Evolutionary conservation across 208 protist species (phyloP).

Genomic region (Balamuthia mandrillaris): DNA sequence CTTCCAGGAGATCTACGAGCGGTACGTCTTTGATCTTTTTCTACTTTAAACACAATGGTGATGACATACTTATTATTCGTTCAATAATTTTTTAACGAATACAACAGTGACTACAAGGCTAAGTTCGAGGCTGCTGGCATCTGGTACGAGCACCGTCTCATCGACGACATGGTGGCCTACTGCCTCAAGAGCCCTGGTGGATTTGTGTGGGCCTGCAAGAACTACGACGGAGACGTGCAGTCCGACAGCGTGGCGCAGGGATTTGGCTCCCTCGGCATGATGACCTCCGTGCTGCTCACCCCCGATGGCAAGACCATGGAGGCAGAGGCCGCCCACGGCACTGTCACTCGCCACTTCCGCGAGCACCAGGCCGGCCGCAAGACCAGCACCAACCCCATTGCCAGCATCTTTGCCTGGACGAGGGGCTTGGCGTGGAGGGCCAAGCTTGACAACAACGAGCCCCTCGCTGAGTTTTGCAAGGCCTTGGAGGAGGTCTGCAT

Average conservation of each 20-base stretch:
- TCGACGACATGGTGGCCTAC: constrained; percentile 93
- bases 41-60: too few relatives aligned
- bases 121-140: constrained; percentile 79
- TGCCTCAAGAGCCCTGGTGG: constrained; percentile 58
- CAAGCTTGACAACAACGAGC: constrained; percentile 89
- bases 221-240: constrained; percentile 97
- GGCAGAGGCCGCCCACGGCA: constrained; percentile 95
- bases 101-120: constrained; percentile 65
- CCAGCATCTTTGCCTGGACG: constrained; percentile 96
- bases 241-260: constrained; percentile 93
- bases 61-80: too few relatives aligned
- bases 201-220: constrained; percentile 96
- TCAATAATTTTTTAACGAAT: constrained; percentile 93
- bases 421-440: constrained; percentile 89
- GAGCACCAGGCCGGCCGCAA: constrained; percentile 40
- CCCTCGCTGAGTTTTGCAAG: constrained; percentile 79
- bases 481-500: constrained; percentile 85
- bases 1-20: constrained; percentile 90
- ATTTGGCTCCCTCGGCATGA: constrained; percentile 93
- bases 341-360: constrained; percentile 82
- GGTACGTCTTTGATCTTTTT: constrained; percentile 21
- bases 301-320: constrained; percentile 95
- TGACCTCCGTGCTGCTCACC: constrained; percentile 93
- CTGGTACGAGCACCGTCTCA: constrained; percentile 91
- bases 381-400: constrained; percentile 94